Percentiles rank a stretch among this genome's conserved stretches.
These are phyloP conservation scores for Trichoderma cornu-damae DNA, from an alignment of 2,329 filamentous ascomycete species.

Conservation along the genomic window DNA sequence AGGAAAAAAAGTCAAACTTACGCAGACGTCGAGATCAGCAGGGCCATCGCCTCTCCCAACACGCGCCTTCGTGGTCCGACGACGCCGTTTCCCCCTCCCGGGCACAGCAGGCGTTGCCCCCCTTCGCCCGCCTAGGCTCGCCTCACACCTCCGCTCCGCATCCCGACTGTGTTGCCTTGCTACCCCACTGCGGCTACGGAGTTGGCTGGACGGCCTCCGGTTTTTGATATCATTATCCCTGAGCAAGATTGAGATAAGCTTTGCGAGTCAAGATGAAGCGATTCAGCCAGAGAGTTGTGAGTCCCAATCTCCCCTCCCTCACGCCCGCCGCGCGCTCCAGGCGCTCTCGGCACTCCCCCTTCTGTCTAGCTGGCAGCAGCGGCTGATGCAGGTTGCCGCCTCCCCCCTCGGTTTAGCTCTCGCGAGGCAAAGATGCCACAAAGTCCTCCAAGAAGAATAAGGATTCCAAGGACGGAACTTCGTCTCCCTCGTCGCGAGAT, in stretches of 20 bases:
- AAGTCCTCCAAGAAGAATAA: conserved; percentile 78
- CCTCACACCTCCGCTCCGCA: conserved; percentile 22
- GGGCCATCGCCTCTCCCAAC: conserved; percentile 5
- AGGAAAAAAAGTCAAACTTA: conserved; percentile 9
- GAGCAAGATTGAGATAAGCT: background rate
- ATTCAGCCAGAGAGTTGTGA: conserved; percentile 81
- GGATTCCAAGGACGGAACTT: conserved; percentile 68
- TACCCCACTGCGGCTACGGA: conserved; percentile 25
- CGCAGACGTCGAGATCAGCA: conserved; percentile 3
- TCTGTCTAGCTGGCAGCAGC: background rate
- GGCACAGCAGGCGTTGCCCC: conserved; percentile 20
- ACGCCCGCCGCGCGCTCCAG: conserved; percentile 18
- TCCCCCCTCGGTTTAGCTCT: conserved; percentile 58
- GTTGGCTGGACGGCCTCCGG: conserved; percentile 19
- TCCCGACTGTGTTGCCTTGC: conserved; percentile 30
- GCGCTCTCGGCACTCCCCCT: conserved; percentile 26
- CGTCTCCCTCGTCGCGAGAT: conserved; percentile 66
- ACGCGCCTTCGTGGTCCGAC: conserved; percentile 16
- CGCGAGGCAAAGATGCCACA: conserved; percentile 78
- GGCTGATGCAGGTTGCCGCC: conserved; percentile 9
- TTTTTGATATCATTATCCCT: conserved; percentile 13
- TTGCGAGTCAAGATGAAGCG: conserved; percentile 73
- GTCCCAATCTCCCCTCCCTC: conserved; percentile 17
- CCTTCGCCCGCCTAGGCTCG: conserved; percentile 23
- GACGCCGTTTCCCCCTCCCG: conserved; percentile 3